Base-by-base conservation (phyloP, 1,139 yeast genomes). In the Diutina pseudorugosa region DNA sequence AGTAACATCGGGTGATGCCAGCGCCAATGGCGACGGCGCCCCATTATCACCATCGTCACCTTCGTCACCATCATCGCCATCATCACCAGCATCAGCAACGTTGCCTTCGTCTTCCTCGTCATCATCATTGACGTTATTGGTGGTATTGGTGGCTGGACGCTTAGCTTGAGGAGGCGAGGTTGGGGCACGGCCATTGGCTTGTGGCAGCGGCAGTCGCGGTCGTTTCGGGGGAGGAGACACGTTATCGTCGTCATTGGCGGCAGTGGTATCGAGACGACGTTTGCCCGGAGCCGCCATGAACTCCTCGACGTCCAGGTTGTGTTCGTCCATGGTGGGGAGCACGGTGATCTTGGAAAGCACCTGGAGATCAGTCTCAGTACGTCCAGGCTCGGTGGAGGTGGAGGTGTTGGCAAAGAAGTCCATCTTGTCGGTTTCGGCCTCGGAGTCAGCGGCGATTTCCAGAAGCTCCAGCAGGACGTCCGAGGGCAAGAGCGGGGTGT, bases 371-470 rank as follows among this genome's bases (percentile, higher is more conserved):
- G 73, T 70, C 4, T 60, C 69, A 43, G 61, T 62, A 33, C 65
- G 66, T 9, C 60, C 59, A 33, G 57, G 53, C 5, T 54, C 55
- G 11, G 59, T 51, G 42, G 55, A 58, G 21, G 63, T 55, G 19
- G 19, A 14, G 12, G 56, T 56, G 47, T 69, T 74, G 53, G 72
- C 76, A 54, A 74, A 61, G 57, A 74, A 74, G 60, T 81, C 88
- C 84, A 85, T 80, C 57, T 77, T 80, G 61, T 85, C 94, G 2
- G 94, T 85, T 63, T 85, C 94, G 3, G 89, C 91, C 62, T 85
- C 93, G 6, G 89, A 82, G 58, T 80, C 83, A 55, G 78, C 73
- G 54, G 80, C 89, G 56, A 81, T 67, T 57, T 82, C 88, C 52
- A 85, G 72, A 51, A 74, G 64, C 55, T 74, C 79, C 4, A 76